Evolutionary conservation across 2,329 filamentous ascomycete species (phyloP).

Genomic region (Clonostachys sp.): DNA sequence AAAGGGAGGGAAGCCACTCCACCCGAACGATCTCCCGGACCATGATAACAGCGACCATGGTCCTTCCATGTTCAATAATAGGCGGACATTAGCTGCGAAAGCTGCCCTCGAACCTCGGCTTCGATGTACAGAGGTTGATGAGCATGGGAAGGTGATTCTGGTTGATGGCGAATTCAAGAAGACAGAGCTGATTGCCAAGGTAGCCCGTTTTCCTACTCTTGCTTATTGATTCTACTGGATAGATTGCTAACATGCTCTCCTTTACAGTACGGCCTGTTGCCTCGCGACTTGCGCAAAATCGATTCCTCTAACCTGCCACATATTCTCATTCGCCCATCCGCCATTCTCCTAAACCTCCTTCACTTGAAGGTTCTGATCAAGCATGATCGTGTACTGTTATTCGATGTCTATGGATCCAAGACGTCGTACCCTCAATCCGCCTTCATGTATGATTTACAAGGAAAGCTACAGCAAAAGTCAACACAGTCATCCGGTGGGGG

Average conservation of each 20-base stretch:
- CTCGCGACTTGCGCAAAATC: constrained; percentile 94
- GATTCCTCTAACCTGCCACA: constrained; percentile 94
- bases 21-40: constrained; percentile 53
- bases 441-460: constrained; percentile 97
- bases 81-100: constrained; percentile 67
- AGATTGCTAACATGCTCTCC: background rate
- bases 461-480: constrained; percentile 81
- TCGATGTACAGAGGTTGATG: constrained; percentile 92
- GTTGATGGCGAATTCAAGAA: constrained; percentile 97
- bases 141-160: constrained; percentile 84
- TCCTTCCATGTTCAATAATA: constrained; percentile 58
- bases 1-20: constrained; percentile 34
- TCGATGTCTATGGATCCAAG: constrained; percentile 92
- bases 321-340: constrained; percentile 87
- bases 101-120: constrained; percentile 80
- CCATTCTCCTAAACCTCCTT: constrained; percentile 93
- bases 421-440: constrained; percentile 93
- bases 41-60: constrained; percentile 55
- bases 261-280: constrained; percentile 77
- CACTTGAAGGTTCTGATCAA: constrained; percentile 96
- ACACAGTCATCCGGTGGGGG: constrained; percentile 47
- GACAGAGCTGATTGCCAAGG: constrained; percentile 92
- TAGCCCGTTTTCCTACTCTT: constrained; percentile 22
- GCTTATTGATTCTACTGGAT: too few relatives aligned
- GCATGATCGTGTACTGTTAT: constrained; percentile 87